Conservation (phyloP, 495 filamentous ascomycete species). For the Podospora sp. region DNA sequence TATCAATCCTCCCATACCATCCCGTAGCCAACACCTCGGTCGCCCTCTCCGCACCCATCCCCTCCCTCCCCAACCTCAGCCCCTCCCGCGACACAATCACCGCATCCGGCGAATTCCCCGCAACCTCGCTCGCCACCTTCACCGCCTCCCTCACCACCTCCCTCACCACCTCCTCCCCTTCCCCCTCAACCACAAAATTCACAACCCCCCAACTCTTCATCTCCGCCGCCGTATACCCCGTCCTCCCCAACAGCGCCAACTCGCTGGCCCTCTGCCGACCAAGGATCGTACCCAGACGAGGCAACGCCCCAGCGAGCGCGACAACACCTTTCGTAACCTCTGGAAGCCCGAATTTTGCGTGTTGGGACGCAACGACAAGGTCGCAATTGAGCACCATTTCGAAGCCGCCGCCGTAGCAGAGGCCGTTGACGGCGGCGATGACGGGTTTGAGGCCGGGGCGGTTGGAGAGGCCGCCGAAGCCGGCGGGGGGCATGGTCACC, state of each 20-base stretch:
- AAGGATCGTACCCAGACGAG: slow-evolving; percentile 67
- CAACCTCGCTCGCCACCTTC: slow-evolving; percentile 55
- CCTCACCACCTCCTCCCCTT: slow-evolving; percentile 51
- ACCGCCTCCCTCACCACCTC: slow-evolving; percentile 48
- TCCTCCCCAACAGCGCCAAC: slow-evolving; percentile 71
- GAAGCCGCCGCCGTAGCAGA: slow-evolving; percentile 74
- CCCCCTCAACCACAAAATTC: slow-evolving; percentile 65
- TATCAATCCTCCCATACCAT: slow-evolving; percentile 61
- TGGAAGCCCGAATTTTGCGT: slow-evolving; percentile 67
- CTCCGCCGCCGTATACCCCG: slow-evolving; percentile 58
- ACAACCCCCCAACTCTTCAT: slow-evolving; percentile 73
- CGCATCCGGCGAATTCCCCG: slow-evolving; percentile 70
- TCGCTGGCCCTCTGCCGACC: slow-evolving; percentile 73
- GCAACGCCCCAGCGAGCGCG: slow-evolving; percentile 72
- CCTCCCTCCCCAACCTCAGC: slow-evolving; percentile 65
- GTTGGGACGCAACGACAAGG: slow-evolving; percentile 63
- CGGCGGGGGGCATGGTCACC: slow-evolving; percentile 22
- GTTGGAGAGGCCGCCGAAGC: slow-evolving; percentile 55
- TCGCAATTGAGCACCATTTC: slow-evolving; percentile 78
- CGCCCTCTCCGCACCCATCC: slow-evolving; percentile 63
- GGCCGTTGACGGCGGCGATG: slow-evolving; percentile 78
- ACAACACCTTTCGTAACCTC: slow-evolving; percentile 74
- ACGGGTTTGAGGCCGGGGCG: slow-evolving; percentile 66
- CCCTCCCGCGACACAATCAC: slow-evolving; percentile 70
- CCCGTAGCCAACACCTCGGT: slow-evolving; percentile 59